Base-by-base conservation (phyloP, 2,329 filamentous ascomycete genomes). In the Fusarium pseudocircinatum region DNA sequence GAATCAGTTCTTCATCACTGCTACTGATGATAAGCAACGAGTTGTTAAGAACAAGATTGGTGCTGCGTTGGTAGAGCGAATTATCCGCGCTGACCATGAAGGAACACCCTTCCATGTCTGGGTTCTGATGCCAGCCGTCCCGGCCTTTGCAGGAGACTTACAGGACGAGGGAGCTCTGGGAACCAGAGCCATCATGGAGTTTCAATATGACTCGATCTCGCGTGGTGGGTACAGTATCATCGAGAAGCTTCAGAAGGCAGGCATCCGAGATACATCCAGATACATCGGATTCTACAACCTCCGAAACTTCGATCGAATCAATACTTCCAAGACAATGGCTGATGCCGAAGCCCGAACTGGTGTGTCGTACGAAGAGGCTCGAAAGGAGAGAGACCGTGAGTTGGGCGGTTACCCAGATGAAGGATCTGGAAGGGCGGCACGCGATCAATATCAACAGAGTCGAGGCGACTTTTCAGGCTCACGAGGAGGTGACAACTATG, bases 221-320 rank as follows among this genome's bases (percentile, higher is more conserved):
- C 90, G 93, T 40, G 93, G 93, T 37, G 93, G 92, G 6, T 84
- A 93, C 80, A 93, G 90, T 66, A 96, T 97, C 79, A 91, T 95
- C 78, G 93, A 95, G 80, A 86, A 86, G 50, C 87, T 95, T 59
- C 85, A 86, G 24, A 87, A 88, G 37, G 93, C 93, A 7, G 94
- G 93, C 14, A 87, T 95, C 56, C 87, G 84, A 4, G 85, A 96
- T 77, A 92, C 93, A 2, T 85, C 87, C 77, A 84, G 90, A 47
- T 96, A 95, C 82, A 93, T 97, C 75, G 87, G 90, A 56, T 96
- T 96, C 84, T 96, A 94, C 84, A 96, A 97, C 80, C 86, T 97
- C 37, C 88, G 94, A 64, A 96, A 90, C 81, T 96, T 94, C 79
- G 94, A 96, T 80, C 91, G 94, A 49, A 93, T 97, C 85, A 95